Percentiles rank a stretch among this genome's conserved stretches.
Conservation (phyloP, 805 yeast species). For the Yamadazyma nakazawae region DNA sequence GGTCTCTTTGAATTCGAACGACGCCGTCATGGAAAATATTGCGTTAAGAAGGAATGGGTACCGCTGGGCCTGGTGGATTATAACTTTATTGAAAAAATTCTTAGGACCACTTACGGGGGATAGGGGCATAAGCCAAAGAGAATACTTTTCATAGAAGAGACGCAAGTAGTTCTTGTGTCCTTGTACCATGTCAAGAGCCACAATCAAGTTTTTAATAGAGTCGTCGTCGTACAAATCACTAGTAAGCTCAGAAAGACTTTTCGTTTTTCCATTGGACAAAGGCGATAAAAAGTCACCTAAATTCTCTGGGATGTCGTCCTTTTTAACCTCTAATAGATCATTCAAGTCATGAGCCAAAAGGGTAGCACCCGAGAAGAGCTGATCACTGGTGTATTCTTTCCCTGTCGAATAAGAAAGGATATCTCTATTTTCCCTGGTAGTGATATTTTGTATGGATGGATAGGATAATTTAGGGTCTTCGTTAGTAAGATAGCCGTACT, state of each 20-base stretch:
- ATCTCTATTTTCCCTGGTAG: background rate
- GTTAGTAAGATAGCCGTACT: background rate
- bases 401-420: background rate
- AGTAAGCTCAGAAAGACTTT: background rate
- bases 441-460: background rate
- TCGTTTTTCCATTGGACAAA: background rate
- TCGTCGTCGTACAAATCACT: conserved; percentile 10
- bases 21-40: conserved; percentile 16
- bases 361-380: conserved; percentile 12
- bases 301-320: conserved; percentile 10
- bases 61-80: conserved; percentile 14
- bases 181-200: conserved; percentile 11
- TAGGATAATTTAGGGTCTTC: background rate
- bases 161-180: conserved; percentile 17
- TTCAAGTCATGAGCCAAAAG: conserved; percentile 13
- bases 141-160: conserved; percentile 17
- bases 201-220: conserved; percentile 7
- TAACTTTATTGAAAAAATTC: conserved; percentile 14
- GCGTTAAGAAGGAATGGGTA: conserved; percentile 16
- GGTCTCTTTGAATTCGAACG: conserved; percentile 15
- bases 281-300: background rate
- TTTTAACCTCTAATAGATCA: conserved; percentile 9
- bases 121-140: conserved; percentile 17
- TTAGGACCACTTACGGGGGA: conserved; percentile 15
- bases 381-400: conserved; percentile 3